Evolutionary conservation across 129 eudicot genomes (phyloP), one percentile per base, ranked within the genome.

Genomic region (Cynara cardunculus): DNA sequence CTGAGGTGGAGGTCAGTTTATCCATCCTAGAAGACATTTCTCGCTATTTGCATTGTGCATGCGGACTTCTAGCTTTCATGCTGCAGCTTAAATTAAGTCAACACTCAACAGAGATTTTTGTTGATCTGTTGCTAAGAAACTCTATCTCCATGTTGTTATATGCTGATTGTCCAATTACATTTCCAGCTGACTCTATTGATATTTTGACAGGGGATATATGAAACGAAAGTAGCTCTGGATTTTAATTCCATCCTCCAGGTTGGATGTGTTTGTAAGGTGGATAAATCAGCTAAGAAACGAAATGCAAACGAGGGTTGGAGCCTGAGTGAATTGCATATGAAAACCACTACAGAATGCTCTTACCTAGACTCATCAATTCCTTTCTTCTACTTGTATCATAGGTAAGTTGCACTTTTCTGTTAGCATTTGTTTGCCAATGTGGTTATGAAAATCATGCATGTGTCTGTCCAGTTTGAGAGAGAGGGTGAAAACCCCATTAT

Each of bases 211-310:
- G 99, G 99, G 37, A 88, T 96, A 80, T 96, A 96, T 74, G 99
- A 96, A 89, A 89, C 98, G 49, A 91, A 89, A 83, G 85, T 93
- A 71, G 97, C 91, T 21, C 75, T 82, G 59, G 97, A 91, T 75
- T 89, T 96, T 46, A 89, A 79, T 91, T 93, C 91, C 21, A 83
- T 96, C 68, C 89, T 88, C 25, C 99, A 92, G 89, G 84, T 96
- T 62, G 99, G 99, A 11, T 96, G 99, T 87, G 99, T 93, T 71
- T 96, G 99, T 84, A 96, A 93, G 89, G 98, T 93, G 27, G 97
- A 96, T 82, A 91, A 88, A 86, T 64, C 93, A 21, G 96, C 97
- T 14, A 91, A 82, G 72, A 96, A 92, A 85, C 85, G 96, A 37
- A 91, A 84, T 84, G 80, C 86, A 25, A 90, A 92, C 69, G 91